Percentiles rank a stretch among this genome's conserved stretches.
Evolutionary conservation across 2,329 filamentous ascomycete genomes (phyloP).

Genomic region (Lithohypha guttulata): DNA sequence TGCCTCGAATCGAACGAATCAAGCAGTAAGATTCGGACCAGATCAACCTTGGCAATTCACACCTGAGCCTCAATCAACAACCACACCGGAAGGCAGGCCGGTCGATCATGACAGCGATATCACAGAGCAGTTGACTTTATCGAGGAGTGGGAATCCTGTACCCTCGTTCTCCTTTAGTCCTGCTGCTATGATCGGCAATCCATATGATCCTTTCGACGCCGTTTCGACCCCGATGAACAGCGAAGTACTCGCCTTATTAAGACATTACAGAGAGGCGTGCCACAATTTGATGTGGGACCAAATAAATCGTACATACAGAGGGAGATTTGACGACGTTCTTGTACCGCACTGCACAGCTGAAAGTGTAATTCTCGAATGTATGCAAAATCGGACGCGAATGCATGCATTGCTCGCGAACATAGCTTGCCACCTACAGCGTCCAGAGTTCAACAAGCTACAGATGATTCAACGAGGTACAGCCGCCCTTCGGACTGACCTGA

Average conservation of each 20-base stretch:
- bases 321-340: not conserved
- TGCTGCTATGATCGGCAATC: not conserved
- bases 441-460: not conserved
- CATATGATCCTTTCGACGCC: slow-evolving; percentile 1
- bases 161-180: not conserved
- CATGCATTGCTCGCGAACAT: not conserved
- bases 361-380: slow-evolving; percentile 1
- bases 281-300: not conserved
- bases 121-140: not conserved
- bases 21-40: not conserved
- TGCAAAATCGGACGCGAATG: slow-evolving; percentile 1
- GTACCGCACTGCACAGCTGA: not conserved
- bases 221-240: not conserved
- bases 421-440: not conserved
- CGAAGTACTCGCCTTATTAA: not conserved
- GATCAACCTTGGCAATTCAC: too few species aligned
- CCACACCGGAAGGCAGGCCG: too few species aligned
- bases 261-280: not conserved
- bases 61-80: not conserved
- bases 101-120: not conserved
- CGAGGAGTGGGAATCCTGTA: not conserved
- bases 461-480: slow-evolving; percentile 1
- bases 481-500: not conserved
- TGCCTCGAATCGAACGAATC: not conserved
- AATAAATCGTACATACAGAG: not conserved